Percentiles rank a stretch among this genome's conserved stretches.
Conservation (phyloP, 2,329 filamentous ascomycete species). For the Aspergillus puulaauensis region DNA sequence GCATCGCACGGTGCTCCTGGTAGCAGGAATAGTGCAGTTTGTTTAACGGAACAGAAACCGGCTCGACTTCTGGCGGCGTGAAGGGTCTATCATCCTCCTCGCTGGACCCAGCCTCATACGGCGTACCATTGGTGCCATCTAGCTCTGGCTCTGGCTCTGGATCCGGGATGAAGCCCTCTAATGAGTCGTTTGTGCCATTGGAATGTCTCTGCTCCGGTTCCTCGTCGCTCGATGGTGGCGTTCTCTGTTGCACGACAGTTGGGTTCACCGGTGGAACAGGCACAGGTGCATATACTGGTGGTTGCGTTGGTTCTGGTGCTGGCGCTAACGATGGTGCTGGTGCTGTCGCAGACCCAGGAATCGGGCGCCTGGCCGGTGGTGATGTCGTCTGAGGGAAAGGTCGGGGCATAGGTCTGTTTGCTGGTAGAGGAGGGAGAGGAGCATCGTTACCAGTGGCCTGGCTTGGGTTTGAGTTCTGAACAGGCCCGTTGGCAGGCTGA, state of each 20-base stretch:
- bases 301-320: background rate
- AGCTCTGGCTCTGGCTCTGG: slow-evolving; percentile 28
- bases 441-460: slow-evolving; percentile 1
- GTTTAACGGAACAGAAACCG: slow-evolving; percentile 35
- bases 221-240: slow-evolving; percentile 12
- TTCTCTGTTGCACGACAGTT: slow-evolving; percentile 9
- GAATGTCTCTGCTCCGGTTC: slow-evolving; percentile 12
- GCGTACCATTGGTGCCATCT: slow-evolving; percentile 13
- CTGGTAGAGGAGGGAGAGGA: background rate
- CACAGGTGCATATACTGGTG: background rate
- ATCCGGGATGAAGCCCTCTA: slow-evolving; percentile 37
- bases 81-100: slow-evolving; percentile 22
- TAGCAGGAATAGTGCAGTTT: slow-evolving; percentile 40
- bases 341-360: background rate
- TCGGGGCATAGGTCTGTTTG: background rate
- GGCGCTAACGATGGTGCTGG: background rate
- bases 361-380: background rate
- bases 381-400: slow-evolving; percentile 1
- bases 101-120: slow-evolving; percentile 19
- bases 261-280: slow-evolving; percentile 1
- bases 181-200: slow-evolving; percentile 21
- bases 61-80: slow-evolving; percentile 33
- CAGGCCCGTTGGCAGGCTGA: background rate
- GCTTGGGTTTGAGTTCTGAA: background rate
- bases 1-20: slow-evolving; percentile 39